Conservation (phyloP, 208 protist species). For the Crithidia mellificae region DNA sequence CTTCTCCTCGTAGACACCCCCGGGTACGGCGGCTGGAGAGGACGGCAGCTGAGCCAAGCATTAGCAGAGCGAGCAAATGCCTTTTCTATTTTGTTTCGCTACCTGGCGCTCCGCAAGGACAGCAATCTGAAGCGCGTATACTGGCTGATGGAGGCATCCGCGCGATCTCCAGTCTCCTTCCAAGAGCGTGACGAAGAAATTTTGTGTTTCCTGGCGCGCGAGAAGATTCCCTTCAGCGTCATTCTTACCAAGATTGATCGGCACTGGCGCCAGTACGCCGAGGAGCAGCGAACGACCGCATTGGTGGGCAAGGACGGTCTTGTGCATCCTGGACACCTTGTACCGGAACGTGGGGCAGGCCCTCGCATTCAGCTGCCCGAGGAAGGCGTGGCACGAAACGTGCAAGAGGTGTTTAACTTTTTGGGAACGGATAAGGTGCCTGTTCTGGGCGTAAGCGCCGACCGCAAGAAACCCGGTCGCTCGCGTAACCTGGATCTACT, state of each 20-base stretch:
- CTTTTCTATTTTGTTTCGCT: slow-evolving; percentile 84
- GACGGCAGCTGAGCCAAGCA: slow-evolving; percentile 42
- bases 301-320: slow-evolving; percentile 38
- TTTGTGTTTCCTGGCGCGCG: slow-evolving; percentile 59
- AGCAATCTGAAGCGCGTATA: slow-evolving; percentile 84
- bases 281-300: slow-evolving; percentile 26
- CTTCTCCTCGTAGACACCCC: slow-evolving; percentile 87
- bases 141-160: slow-evolving; percentile 78
- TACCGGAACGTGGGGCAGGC: background rate
- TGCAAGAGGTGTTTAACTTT: slow-evolving; percentile 66
- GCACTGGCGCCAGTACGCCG: slow-evolving; percentile 49
- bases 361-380: slow-evolving; percentile 20
- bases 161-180: slow-evolving; percentile 43
- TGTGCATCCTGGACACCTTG: slow-evolving; percentile 16
- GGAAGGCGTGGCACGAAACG: slow-evolving; percentile 53
- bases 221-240: slow-evolving; percentile 82
- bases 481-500: slow-evolving; percentile 72
- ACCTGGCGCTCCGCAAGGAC: slow-evolving; percentile 75
- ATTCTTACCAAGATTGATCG: slow-evolving; percentile 86
- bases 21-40: slow-evolving; percentile 85
- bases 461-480: slow-evolving; percentile 45
- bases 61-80: slow-evolving; percentile 60
- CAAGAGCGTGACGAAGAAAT: slow-evolving; percentile 82
- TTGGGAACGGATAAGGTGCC: slow-evolving; percentile 70
- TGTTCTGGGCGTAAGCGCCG: slow-evolving; percentile 68